A percentile compares a stretch with the other conserved stretches of the same genome.
These are phyloP conservation scores for Conidiobolus coronatus DNA, from an alignment of 371 early-diverging fungal genomes.

Conservation along the genomic window DNA sequence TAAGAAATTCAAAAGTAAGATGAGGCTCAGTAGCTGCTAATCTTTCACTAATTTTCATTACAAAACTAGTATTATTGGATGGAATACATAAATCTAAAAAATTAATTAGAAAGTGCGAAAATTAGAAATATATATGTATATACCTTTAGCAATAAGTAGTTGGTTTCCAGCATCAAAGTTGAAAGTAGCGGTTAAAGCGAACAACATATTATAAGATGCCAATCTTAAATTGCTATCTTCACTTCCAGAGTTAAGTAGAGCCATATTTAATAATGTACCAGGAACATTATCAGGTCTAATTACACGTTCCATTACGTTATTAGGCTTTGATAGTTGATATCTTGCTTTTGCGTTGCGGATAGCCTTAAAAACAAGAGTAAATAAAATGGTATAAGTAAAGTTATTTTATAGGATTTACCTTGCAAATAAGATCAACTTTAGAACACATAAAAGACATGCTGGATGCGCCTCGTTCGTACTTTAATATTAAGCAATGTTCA, in stretches of 20 bases:
- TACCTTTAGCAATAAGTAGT: conserved; percentile 49
- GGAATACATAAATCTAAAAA: conserved; percentile 63
- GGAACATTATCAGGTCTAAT: conserved; percentile 82
- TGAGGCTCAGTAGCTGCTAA: conserved; percentile 50
- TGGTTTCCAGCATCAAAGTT: conserved; percentile 65
- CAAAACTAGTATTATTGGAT: conserved; percentile 61
- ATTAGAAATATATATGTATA: background rate
- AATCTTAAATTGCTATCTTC: conserved; percentile 55
- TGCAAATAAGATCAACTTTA: conserved; percentile 47
- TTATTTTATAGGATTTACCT: too few relatives aligned
- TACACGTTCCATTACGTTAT: conserved; percentile 33
- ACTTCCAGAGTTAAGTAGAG: conserved; percentile 64
- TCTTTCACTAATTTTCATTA: conserved; percentile 51
- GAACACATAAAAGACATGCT: conserved; percentile 47
- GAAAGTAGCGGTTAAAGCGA: conserved; percentile 59
- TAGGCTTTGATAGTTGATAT: conserved; percentile 37
- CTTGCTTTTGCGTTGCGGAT: conserved; percentile 48
- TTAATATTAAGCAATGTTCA: conserved; percentile 52
- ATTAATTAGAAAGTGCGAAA: background rate
- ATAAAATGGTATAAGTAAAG: background rate
- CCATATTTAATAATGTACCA: conserved; percentile 77
- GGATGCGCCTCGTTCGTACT: conserved; percentile 39
- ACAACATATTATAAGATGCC: conserved; percentile 71
- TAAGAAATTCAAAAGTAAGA: conserved; percentile 71
- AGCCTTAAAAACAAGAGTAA: conserved; percentile 12